Evolutionary conservation across 495 filamentous ascomycete genomes (phyloP), one percentile per base, ranked within the genome.

Genomic region (Xylaria nigripes): DNA sequence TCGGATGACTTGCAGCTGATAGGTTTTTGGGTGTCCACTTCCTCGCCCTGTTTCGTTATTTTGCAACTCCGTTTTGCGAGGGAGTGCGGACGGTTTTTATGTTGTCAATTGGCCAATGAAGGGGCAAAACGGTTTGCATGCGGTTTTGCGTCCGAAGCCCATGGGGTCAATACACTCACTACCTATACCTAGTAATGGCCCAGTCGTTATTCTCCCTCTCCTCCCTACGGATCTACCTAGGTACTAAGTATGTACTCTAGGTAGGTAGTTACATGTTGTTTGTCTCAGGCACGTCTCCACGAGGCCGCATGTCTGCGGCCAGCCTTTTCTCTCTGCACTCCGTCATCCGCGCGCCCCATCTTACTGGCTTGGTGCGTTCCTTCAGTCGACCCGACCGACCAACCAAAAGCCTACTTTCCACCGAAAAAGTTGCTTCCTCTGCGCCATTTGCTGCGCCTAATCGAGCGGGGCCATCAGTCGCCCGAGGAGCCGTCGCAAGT

Each of bases 251-350:
- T n/a, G n/a, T n/a, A n/a, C n/a, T n/a, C n/a, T n/a, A n/a, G n/a
- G n/a, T n/a, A n/a, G n/a, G n/a, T n/a, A n/a, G n/a, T n/a, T n/a
- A n/a, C n/a, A n/a, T n/a, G n/a, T 36, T 9, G 32, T 36, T 12
- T 13, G n/a, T 40, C n/a, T 40, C 36, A 2, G 8, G 13, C 25
- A 12, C 2, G 36, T 45, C 53, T 38, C 53, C 53, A 55, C 46
- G 53, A 30, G 53, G 53, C 48, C 46, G 53, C 53, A 50, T 55
- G 15, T 34, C 53, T 55, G 53, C 53, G 53, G 53, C 53, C 53
- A 29, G 53, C 53, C 46, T 55, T 18, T 38, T 23, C 24, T 6
- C 32, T n/a, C 53, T 55, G 38, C 40, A 43, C 45, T 49, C 53
- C 46, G 18, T 55, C 46, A 48, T 55, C 48, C 45, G 52, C 25